Conservation (phyloP, 2,329 filamentous ascomycete species). For the Waltergamsia citrina region DNA sequence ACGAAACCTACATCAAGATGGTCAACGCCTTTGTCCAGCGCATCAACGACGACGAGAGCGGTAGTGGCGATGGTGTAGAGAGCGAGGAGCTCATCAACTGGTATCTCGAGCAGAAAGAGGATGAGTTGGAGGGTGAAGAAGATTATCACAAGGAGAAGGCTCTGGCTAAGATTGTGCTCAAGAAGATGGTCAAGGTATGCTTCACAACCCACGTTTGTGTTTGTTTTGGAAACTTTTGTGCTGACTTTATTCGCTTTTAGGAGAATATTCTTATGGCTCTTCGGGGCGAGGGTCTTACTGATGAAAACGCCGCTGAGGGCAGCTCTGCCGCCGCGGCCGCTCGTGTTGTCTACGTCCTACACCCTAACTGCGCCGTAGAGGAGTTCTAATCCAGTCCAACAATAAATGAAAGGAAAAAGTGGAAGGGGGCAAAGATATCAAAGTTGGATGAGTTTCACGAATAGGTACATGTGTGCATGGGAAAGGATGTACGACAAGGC, state of each 20-base stretch:
- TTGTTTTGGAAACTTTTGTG: not conserved
- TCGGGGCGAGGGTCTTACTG: constrained; percentile 48
- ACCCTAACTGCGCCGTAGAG: constrained; percentile 88
- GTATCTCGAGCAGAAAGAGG: constrained; percentile 89
- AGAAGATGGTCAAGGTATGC: constrained; percentile 89
- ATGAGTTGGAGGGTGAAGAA: constrained; percentile 70
- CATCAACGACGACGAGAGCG: constrained; percentile 73
- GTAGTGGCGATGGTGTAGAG: constrained; percentile 71
- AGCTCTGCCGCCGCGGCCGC: constrained; percentile 25
- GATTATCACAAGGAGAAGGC: constrained; percentile 67
- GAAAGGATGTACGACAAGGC: no score
- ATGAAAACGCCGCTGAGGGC: constrained; percentile 33
- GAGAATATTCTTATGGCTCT: constrained; percentile 86
- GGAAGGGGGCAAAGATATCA: not conserved
- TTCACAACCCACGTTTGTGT: constrained; percentile 1
- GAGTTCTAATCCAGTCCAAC: constrained; percentile 26
- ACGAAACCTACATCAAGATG: constrained; percentile 89
- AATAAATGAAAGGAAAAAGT: not conserved
- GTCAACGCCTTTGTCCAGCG: constrained; percentile 76
- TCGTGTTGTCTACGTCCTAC: constrained; percentile 69
- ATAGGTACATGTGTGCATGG: no score
- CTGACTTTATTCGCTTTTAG: constrained; percentile 24
- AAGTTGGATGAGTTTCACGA: constrained; percentile 1
- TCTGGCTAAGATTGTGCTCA: constrained; percentile 76
- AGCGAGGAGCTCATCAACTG: constrained; percentile 73